A percentile compares a stretch with the other conserved stretches of the same genome.
Evolutionary conservation across 257 asterid species (phyloP).

Genomic region (Nicotiana undulata): DNA sequence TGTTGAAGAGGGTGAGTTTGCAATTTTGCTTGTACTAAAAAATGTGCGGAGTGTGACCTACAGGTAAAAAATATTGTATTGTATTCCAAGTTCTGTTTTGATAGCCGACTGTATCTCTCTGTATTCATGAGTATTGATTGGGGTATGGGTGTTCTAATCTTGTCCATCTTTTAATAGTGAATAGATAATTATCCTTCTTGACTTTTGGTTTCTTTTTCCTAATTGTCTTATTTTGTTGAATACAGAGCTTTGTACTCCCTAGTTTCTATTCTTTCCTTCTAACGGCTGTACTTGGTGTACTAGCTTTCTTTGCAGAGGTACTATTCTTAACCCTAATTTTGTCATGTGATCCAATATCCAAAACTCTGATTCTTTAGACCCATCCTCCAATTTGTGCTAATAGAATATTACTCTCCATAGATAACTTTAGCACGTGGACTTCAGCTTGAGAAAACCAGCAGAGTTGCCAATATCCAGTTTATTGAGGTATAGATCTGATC

Average conservation of each 20-base stretch:
- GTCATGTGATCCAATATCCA: neutral
- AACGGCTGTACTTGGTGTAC: slow-evolving; percentile 24
- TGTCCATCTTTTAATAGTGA: neutral
- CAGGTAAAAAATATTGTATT: neutral
- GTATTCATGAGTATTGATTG: neutral
- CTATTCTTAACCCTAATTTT: slow-evolving; percentile 2
- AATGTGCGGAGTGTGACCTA: neutral
- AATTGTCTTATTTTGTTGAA: neutral
- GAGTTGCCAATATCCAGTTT: slow-evolving; percentile 27
- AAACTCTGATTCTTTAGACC: neutral
- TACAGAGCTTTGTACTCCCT: slow-evolving; percentile 28
- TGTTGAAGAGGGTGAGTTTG: neutral
- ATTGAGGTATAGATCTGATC: slow-evolving; percentile 21
- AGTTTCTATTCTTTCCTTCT: slow-evolving; percentile 25
- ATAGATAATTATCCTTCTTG: neutral
- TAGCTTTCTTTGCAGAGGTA: slow-evolving; percentile 39
- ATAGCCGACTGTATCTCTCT: neutral
- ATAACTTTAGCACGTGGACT: slow-evolving; percentile 36
- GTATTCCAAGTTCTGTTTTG: neutral
- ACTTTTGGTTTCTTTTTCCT: neutral
- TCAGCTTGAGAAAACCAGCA: slow-evolving; percentile 39
- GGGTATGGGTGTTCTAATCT: neutral
- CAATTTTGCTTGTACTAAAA: neutral
- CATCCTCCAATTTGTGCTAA: neutral
- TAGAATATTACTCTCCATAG: slow-evolving; percentile 14